A percentile compares a stretch with the other conserved stretches of the same genome.
phyloP scores from a whole-genome alignment of 306 rosid species.

The Myrica gale region DNA sequence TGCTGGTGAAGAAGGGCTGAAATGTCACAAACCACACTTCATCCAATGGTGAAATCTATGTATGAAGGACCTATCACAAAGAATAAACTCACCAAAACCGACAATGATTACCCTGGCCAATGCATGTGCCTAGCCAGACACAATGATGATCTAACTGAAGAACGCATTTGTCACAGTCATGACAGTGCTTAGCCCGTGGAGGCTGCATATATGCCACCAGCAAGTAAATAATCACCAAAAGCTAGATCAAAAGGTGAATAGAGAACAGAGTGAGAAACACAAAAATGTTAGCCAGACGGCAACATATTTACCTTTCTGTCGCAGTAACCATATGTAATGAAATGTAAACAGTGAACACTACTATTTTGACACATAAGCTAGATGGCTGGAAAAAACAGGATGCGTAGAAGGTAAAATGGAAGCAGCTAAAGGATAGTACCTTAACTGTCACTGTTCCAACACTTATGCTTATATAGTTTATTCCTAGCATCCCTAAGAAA shows the following conservation, averaged over 20 bases:
- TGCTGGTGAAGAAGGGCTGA: slow-evolving; percentile 1
- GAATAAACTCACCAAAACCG: slow-evolving; percentile 81
- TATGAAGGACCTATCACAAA: slow-evolving; percentile 15
- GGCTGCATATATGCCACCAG: slow-evolving; percentile 61
- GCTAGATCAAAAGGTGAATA: not conserved
- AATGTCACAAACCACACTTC: slow-evolving; percentile 3
- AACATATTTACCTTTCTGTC: not conserved
- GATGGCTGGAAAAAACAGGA: not conserved
- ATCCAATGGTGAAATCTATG: slow-evolving; percentile 3
- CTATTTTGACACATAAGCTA: not conserved
- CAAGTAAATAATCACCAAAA: slow-evolving; percentile 26
- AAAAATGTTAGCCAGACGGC: not conserved
- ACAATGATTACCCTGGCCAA: slow-evolving; percentile 93
- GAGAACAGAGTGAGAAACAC: not conserved
- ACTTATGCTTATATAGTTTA: slow-evolving; percentile 14
- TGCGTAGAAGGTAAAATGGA: slow-evolving; percentile 20
- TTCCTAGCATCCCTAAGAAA: slow-evolving; percentile 18
- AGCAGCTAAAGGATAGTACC: slow-evolving; percentile 7
- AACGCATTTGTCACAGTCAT: slow-evolving; percentile 91
- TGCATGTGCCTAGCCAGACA: slow-evolving; percentile 99
- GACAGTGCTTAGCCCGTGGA: slow-evolving; percentile 95
- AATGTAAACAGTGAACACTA: not conserved
- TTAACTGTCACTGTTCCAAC: not conserved
- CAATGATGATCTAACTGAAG: slow-evolving; percentile 99
- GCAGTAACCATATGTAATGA: not conserved